Evolutionary conservation across 129 eudicot genomes (phyloP).

Genomic region (Saussurea involucrata): DNA sequence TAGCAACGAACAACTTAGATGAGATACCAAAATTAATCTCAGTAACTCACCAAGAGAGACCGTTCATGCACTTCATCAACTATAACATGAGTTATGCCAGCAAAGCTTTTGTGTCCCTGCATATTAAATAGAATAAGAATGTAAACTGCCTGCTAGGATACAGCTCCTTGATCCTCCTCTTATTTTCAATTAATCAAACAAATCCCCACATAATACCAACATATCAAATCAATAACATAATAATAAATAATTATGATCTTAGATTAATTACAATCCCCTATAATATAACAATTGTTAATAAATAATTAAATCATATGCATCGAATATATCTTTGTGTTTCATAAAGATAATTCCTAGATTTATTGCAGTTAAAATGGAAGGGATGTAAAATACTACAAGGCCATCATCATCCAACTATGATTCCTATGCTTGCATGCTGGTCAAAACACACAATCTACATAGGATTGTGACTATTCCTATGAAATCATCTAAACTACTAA

Average conservation of each 20-base stretch:
- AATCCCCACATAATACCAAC: conserved; percentile 5
- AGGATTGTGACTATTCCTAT: not conserved
- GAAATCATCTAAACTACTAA: not conserved
- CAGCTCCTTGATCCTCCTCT: conserved; percentile 7
- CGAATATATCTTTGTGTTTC: not conserved
- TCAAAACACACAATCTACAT: not conserved
- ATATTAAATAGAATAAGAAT: conserved; percentile 12
- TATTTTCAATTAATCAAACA: not conserved
- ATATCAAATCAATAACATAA: not conserved
- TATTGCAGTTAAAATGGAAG: not conserved
- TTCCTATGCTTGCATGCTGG: not conserved
- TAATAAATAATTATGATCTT: not conserved
- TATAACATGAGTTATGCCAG: conserved; percentile 87
- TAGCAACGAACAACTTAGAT: conserved; percentile 2
- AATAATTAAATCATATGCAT: not conserved
- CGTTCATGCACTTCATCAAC: conserved; percentile 99
- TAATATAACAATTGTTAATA: not conserved
- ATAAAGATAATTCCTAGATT: not conserved
- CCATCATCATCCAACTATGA: not conserved
- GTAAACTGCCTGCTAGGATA: conserved; percentile 11
- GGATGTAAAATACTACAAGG: not conserved
- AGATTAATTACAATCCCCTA: not conserved
- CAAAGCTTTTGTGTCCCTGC: conserved; percentile 88
- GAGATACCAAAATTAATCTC: conserved; percentile 1
- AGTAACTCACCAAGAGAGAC: conserved; percentile 86